Base-by-base conservation (phyloP, 352 stramenopile genomes). In the Phytophthora sansomeana region DNA sequence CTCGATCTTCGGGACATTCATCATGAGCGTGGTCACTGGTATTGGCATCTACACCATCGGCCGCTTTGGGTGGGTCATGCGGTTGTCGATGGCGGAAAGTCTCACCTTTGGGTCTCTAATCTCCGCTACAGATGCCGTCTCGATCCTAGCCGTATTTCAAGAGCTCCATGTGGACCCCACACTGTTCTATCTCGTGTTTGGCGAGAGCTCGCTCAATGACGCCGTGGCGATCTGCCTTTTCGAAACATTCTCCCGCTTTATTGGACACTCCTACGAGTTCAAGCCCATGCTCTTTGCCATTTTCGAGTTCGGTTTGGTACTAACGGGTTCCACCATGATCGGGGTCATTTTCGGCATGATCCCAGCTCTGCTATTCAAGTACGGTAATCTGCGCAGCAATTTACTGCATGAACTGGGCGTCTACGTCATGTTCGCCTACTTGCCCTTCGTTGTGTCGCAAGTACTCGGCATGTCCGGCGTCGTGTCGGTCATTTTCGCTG, bases 151-250 rank as follows among this genome's bases (percentile, higher is more conserved):
- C 1, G 89, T 98, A 6, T 98, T 98, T 72, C 87, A 97, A 67
- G 86, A 94, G 61, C 83, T 96, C 4, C 83, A 89, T 48, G 87
- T 92, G 16, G 91, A 98, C 59, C 93, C 93, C 36, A 93, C 87
- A 50, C 74, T 98, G 5, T 98, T 98, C 67, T 98, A 98, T 64
- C 73, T 98, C 26, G 91, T 98, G 11, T 98, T 98, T 85, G 96
- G 96, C 47, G 96, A 98, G 76, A 96, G 81, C 41, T 97, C 95
- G 29, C 75, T 99, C 26, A 99, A 98, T 71, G 96, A 99, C 65
- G 94, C 95, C 6, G 90, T 98, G 11, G 90, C 85, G 8, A 96
- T 99, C 59, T 97, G 96, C 42, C 74, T 98, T 6, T 98, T 98
- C 67, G 86, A 95, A 47, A 96, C 92, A 4, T 97, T 97, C 67